Percentiles rank a stretch among this genome's conserved stretches.
These are phyloP conservation scores for Trametes coccinea DNA, from an alignment of 768 basidiomycete genomes.

Conservation along the genomic window DNA sequence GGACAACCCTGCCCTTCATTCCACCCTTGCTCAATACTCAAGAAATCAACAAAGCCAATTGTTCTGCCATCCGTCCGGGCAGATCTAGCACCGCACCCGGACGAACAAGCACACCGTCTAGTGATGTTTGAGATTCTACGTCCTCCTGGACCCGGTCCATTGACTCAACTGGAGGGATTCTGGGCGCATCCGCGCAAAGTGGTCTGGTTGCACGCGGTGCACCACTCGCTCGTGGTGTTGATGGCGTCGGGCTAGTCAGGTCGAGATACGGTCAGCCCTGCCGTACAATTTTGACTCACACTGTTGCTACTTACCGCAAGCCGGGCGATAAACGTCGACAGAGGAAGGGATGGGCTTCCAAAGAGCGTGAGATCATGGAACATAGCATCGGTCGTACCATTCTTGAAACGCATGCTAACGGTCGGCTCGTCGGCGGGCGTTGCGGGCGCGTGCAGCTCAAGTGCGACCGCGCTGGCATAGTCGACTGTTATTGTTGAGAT, in stretches of 20 bases:
- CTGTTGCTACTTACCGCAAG: neutral
- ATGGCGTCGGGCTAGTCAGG: constrained; percentile 42
- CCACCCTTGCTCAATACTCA: too few relatives aligned
- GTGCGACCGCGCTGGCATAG: constrained; percentile 57
- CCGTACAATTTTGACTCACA: neutral
- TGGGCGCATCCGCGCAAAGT: constrained; percentile 51
- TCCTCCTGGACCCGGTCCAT: neutral
- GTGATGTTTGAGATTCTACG: too few relatives aligned
- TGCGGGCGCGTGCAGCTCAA: constrained; percentile 52
- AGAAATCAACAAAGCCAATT: too few relatives aligned
- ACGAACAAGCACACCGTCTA: too few relatives aligned
- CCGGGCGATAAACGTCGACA: constrained; percentile 49
- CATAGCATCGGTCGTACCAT: constrained; percentile 50
- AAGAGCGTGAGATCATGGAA: constrained; percentile 45
- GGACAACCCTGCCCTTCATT: too few relatives aligned
- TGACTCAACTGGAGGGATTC: neutral
- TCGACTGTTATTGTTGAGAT: constrained; percentile 42
- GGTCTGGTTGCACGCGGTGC: constrained; percentile 54
- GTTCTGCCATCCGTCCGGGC: too few relatives aligned
- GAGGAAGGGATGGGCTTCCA: constrained; percentile 35
- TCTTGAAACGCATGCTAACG: constrained; percentile 67
- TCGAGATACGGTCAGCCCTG: too few relatives aligned
- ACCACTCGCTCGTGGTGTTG: constrained; percentile 58
- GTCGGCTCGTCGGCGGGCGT: constrained; percentile 44
- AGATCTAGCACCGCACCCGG: too few relatives aligned